phyloP scores from a whole-genome alignment of 2,329 filamentous ascomycete species.

The Madurella mycetomatis region DNA sequence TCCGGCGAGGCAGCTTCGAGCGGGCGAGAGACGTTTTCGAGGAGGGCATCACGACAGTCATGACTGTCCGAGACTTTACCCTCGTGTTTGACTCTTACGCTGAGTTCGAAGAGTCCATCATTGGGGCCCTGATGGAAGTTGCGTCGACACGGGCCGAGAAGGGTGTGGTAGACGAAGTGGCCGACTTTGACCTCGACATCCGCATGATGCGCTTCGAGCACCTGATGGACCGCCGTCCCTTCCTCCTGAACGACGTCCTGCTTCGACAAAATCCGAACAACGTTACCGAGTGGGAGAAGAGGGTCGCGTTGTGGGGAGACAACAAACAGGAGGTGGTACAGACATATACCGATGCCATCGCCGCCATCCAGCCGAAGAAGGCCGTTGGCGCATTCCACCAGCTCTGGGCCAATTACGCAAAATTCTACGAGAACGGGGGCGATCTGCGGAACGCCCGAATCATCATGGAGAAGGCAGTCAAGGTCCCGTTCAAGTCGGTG shows the following conservation, averaged over 20 bases:
- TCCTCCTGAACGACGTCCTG: slow-evolving; percentile 92
- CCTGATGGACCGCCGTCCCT: slow-evolving; percentile 92
- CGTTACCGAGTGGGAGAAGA: slow-evolving; percentile 94
- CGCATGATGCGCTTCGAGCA: slow-evolving; percentile 98
- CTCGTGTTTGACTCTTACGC: slow-evolving; percentile 94
- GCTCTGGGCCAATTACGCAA: slow-evolving; percentile 94
- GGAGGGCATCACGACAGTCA: slow-evolving; percentile 93
- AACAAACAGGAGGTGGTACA: slow-evolving; percentile 89
- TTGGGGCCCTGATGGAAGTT: slow-evolving; percentile 84
- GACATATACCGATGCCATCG: slow-evolving; percentile 92
- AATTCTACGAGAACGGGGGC: slow-evolving; percentile 87
- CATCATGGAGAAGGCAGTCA: slow-evolving; percentile 97
- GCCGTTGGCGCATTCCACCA: slow-evolving; percentile 91
- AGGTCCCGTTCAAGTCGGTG: slow-evolving; percentile 97
- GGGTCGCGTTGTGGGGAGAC: slow-evolving; percentile 90
- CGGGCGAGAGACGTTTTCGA: slow-evolving; percentile 90
- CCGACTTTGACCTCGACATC: slow-evolving; percentile 92
- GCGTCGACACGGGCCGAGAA: slow-evolving; percentile 77
- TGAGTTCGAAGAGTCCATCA: slow-evolving; percentile 95
- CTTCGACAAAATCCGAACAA: slow-evolving; percentile 95
- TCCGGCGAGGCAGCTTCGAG: slow-evolving; percentile 87
- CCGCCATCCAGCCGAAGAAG: slow-evolving; percentile 89
- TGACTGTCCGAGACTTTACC: slow-evolving; percentile 97
- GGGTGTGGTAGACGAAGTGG: slow-evolving; percentile 70
- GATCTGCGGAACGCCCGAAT: slow-evolving; percentile 81